Base-by-base conservation (phyloP, 257 asterid species). In the Lithospermum erythrorhizon region DNA sequence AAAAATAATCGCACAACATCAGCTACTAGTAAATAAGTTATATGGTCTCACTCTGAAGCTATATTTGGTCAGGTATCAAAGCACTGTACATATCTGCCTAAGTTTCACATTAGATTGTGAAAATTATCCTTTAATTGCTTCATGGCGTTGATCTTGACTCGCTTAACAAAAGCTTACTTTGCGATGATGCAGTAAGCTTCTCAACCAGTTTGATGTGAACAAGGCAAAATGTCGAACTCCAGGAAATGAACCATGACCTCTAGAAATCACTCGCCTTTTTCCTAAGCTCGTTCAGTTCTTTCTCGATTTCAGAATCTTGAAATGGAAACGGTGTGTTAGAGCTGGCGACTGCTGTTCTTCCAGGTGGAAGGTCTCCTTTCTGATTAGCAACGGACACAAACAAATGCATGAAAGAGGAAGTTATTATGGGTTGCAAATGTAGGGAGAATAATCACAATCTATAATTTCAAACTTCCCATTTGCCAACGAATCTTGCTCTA, bases 361-460 rank as follows among this genome's bases (percentile, higher is more conserved):
- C 97, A 0, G 89, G 71, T 21, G 98, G 98, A 65, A 93, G 96
- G 70, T 89, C 97, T 63, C 97, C 97, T 77, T 89, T 93, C 98
- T 86, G 90, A 64, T 35, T 22, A 58, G 27, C 48, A 62, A 69
- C 59, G 60, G 32, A 45, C 35, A 21, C 14, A 61, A 55, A 53
- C 9, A 49, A 17, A 41, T 41, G 7, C 47, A 35, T 35, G 47
- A 14, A 35, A 9, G n/a, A 0, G 18, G 49, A 41, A 41, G 17
- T 41, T 41, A 14, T 41, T 41, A 41, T 13, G 5, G 17, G 18
- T 41, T 41, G 49, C 15, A 41, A 41, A 13, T 41, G 49, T 11
- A 41, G 49, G 45, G 49, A 41, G 49, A 35, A 41, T 41, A 2
- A 41, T 41, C 49, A 3, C 48, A 37, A 37, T 8, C 15, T 0